Conservation (phyloP, 75 land plant genomes). For the Chamaecyparis obtusa region DNA sequence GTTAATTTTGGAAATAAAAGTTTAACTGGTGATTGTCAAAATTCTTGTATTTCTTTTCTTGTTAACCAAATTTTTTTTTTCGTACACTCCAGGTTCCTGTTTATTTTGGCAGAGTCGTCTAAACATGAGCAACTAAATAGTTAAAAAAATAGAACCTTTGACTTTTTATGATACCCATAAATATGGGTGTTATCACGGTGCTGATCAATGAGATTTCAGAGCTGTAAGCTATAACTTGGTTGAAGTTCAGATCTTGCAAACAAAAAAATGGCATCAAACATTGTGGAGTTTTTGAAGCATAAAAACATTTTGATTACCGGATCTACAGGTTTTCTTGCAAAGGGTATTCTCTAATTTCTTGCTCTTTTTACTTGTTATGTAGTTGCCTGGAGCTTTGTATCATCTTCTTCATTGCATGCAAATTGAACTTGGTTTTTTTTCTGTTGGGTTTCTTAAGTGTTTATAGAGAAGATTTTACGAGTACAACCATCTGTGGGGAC, state of each 20-base stretch:
- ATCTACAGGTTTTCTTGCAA: constrained; percentile 80
- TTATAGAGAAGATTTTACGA: constrained; percentile 76
- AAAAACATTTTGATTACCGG: constrained; percentile 68
- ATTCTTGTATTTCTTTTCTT: too few species aligned
- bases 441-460: constrained; percentile 36
- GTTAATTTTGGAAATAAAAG: too few species aligned
- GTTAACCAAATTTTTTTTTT: too few species aligned
- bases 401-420: not conserved
- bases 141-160: too few species aligned
- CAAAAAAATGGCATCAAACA: constrained; percentile 16
- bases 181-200: not conserved
- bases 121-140: too few species aligned
- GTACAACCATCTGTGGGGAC: constrained; percentile 63
- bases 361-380: not conserved
- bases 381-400: too few species aligned
- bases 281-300: constrained; percentile 41
- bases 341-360: constrained; percentile 32
- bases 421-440: not conserved
- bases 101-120: too few species aligned
- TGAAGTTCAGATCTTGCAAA: not conserved
- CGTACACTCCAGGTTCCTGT: too few species aligned
- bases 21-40: too few species aligned
- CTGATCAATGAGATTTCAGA: not conserved
- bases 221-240: not conserved
- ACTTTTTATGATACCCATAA: too few species aligned